Base-by-base conservation (phyloP, 106 monocot genomes). In the Acanthochlamys bracteata region DNA sequence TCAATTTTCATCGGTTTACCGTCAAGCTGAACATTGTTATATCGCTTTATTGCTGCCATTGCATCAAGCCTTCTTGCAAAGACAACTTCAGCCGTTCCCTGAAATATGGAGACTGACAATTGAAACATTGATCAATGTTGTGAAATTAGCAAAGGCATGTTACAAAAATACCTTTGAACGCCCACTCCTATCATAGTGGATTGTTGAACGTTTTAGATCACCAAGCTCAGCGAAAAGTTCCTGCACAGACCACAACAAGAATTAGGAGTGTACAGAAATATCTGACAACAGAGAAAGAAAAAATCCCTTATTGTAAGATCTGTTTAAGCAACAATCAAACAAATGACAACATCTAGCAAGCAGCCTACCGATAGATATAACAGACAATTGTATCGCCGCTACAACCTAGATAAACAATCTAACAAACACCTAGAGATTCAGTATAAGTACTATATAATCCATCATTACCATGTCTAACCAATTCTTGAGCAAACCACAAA, bases 1-100 rank as follows among this genome's bases (percentile, higher is more conserved):
- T 96, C 91, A 46, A 96, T 91, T 68, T 96, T 91, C 96, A 96
- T 96, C 12, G 91, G 96, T 67, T 88, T 98, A 51, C 91, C 96
- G 80, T 98, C 96, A 60, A 98, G 91, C 74, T 85, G 91, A 69
- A 98, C 96, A 75, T 91, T 92, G 71, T 98, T 88, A 80, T 98
- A 98, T 76, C 88, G 91, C 74, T 98, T 98, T 52, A 98, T 80
- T 24, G 91, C 96, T 20, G 91, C 84, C 39, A 92, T 0, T 74
- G 85, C 96, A 81, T 98, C 96, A 40, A 49, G 40, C 25, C 81
- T 55, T 65, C 91, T 84, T 76, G 91, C 73, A 68, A 88, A 98
- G 40, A 98, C 85, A 65, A 98, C 88, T 75, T 96, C 96, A 54
- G 96, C 96, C 14, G 96, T 98, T 73, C 96, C 96, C 96, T 98